Base-by-base conservation (phyloP, 129 eudicot genomes). In the Escallonia herrerae region DNA sequence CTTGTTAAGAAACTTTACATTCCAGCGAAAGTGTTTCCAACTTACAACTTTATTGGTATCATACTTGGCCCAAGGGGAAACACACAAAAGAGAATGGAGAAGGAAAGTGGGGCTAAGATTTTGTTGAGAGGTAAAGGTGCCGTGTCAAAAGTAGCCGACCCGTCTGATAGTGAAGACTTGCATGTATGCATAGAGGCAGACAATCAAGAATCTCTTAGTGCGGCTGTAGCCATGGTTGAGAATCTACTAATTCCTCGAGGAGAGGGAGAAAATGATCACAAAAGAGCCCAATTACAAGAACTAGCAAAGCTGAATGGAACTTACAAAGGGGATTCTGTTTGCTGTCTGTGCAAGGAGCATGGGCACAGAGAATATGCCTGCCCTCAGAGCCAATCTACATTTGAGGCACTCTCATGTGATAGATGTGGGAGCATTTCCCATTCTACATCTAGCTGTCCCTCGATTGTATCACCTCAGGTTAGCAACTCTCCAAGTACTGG, bases 51-150 rank as follows among this genome's bases (percentile, higher is more conserved):
- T 56, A 15, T 66, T 59, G 81, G 81, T 50, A 64, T 70, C 12
- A 70, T 77, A 70, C 56, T 77, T 37, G 81, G 81, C 43, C 81
- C 81, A 37, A 77, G 63, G 41, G 81, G 81, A 64, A 65, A 70
- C 53, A 77, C 77, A 3, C 76, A 64, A 46, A 77, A 77, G 69
- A 65, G 66, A 57, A 77, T 77, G 77, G 81, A 77, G 62, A 77
- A 65, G 67, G 73, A 77, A 71, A 71, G 73, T 52, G 76, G 81
- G 40, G 76, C 81, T 2, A 77, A 40, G 69, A 71, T 77, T 58
- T 40, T 44, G 41, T 56, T 77, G 65, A 65, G 81, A 65, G 77
- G 77, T 33, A 70, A 40, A 55, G 73, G 69, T 22, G 59, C 73
- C 9, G 39, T 54, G 53, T 14, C 56, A 4, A 11, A 61, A 38